Conservation (phyloP, 306 rosid species). For the Amphicarpaea edgeworthii region DNA sequence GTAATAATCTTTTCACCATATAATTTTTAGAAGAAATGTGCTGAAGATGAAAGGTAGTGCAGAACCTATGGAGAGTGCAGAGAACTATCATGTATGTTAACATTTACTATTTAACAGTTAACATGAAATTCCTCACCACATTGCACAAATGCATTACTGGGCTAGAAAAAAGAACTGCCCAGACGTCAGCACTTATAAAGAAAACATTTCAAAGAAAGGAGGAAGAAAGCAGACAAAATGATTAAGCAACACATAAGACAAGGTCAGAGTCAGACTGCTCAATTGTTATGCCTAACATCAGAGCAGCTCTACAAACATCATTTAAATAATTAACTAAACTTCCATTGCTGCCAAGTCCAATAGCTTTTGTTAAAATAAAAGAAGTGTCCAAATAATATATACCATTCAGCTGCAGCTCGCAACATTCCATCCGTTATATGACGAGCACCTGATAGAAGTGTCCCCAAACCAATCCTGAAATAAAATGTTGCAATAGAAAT, state of each 20-base stretch:
- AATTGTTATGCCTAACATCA: constrained; percentile 5
- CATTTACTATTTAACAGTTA: constrained; percentile 7
- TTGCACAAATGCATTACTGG: not conserved
- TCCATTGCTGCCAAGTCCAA: not conserved
- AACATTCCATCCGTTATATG: constrained; percentile 85
- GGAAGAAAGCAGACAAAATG: constrained; percentile 28
- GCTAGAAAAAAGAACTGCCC: constrained; percentile 5
- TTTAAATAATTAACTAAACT: constrained; percentile 12
- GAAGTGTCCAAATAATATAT: constrained; percentile 34
- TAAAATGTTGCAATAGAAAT: constrained; percentile 33
- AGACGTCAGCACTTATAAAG: not conserved
- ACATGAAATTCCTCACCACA: constrained; percentile 11
- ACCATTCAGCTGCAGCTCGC: constrained; percentile 94
- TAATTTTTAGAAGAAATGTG: constrained; percentile 13
- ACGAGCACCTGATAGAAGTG: constrained; percentile 86
- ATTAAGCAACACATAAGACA: constrained; percentile 6
- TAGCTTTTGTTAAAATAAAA: constrained; percentile 7
- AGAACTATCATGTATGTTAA: constrained; percentile 15
- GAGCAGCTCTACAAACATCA: constrained; percentile 35
- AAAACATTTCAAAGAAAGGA: constrained; percentile 28
- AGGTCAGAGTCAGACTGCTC: constrained; percentile 33
- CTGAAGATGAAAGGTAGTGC: constrained; percentile 1
- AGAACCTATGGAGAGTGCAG: constrained; percentile 11
- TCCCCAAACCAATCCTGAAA: constrained; percentile 87
- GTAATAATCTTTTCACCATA: constrained; percentile 24